Evolutionary conservation across 2,329 filamentous ascomycete species (phyloP).

Genomic region (Epichloe uncinata): DNA sequence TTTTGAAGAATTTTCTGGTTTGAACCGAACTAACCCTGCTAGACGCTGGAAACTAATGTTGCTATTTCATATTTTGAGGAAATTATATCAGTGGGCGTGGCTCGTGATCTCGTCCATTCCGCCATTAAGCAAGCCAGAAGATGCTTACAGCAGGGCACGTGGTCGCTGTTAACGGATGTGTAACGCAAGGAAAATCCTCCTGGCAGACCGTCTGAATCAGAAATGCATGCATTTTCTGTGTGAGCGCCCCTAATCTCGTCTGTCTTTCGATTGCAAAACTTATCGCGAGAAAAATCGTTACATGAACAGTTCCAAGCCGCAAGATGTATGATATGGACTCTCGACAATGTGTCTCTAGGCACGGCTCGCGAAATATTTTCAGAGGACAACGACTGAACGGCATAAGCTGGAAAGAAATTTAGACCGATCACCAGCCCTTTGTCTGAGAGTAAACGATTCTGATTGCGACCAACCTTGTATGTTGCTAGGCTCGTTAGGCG

Average conservation of each 20-base stretch:
- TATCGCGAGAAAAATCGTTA: constrained; percentile 65
- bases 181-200: not conserved
- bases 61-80: constrained; percentile 56
- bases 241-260: constrained; percentile 10
- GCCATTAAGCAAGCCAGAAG: constrained; percentile 70
- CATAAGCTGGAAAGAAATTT: constrained; percentile 31
- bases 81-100: constrained; percentile 38
- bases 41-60: constrained; percentile 43
- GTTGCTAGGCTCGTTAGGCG: not conserved
- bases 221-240: not conserved
- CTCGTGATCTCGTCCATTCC: constrained; percentile 49
- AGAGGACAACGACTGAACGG: constrained; percentile 47
- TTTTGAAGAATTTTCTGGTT: not conserved
- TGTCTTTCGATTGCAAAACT: constrained; percentile 2
- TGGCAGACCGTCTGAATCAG: not conserved
- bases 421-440: not conserved
- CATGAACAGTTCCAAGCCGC: constrained; percentile 81
- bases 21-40: not conserved
- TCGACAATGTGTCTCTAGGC: constrained; percentile 5
- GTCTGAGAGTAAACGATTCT: not conserved
- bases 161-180: constrained; percentile 10
- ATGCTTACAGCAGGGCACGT: constrained; percentile 68
- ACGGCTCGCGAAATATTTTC: constrained; percentile 14
- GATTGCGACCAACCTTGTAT: not conserved
- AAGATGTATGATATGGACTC: constrained; percentile 57